A percentile compares a stretch with the other conserved stretches of the same genome.
Evolutionary conservation across 345 rosid species (phyloP).

Genomic region (Stellera chamaejasme): DNA sequence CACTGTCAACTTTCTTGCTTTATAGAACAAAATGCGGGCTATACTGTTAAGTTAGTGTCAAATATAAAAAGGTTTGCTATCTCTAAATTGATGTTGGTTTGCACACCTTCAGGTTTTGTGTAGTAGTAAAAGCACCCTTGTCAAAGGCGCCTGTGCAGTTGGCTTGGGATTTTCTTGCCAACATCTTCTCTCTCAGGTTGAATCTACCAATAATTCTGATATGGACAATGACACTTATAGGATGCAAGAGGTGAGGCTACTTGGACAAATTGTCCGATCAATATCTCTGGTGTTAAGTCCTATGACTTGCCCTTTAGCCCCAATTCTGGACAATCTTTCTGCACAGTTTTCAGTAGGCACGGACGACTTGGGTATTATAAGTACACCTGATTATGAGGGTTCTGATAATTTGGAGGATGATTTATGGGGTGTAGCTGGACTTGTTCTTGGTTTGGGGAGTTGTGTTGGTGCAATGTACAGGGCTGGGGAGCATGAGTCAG

Average conservation of each 20-base stretch:
- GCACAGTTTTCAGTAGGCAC: constrained; percentile 29
- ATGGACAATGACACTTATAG: constrained; percentile 39
- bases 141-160: constrained; percentile 91
- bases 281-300: constrained; percentile 39
- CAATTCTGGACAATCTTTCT: constrained; percentile 39
- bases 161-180: constrained; percentile 86
- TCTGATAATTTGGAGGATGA: constrained; percentile 68
- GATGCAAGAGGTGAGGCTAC: constrained; percentile 49
- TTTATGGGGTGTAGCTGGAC: constrained; percentile 90
- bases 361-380: constrained; percentile 17
- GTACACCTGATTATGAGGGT: constrained; percentile 34
- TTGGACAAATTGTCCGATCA: constrained; percentile 52
- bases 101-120: constrained; percentile 59
- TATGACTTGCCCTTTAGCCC: constrained; percentile 35
- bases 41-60: too few species aligned
- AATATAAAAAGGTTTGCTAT: too few species aligned
- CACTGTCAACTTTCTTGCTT: too few species aligned
- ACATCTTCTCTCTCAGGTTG: constrained; percentile 55
- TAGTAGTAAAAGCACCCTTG: constrained; percentile 71
- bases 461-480: constrained; percentile 64
- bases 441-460: constrained; percentile 77
- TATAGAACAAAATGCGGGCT: too few species aligned
- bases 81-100: not conserved
- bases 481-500: constrained; percentile 62
- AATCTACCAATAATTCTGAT: constrained; percentile 32